Conservation (phyloP, 768 basidiomycete genomes). For the Rhodocollybia butyracea region DNA sequence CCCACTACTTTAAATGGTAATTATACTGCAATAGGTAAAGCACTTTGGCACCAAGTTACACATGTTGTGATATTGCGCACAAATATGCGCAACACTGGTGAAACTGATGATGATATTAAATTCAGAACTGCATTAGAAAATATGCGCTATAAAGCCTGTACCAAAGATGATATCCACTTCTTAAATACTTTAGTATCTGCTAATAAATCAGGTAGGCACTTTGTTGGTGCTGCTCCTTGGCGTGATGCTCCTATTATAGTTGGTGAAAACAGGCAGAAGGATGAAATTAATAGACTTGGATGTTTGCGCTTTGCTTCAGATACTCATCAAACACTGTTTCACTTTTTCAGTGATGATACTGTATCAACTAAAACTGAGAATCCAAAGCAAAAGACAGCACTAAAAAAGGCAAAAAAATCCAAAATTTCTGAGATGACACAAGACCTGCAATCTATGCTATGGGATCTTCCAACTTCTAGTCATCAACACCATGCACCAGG, state of each 20-base stretch:
- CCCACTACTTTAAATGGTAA: slow-evolving; percentile 9
- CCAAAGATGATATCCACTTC: slow-evolving; percentile 34
- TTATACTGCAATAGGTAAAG: slow-evolving; percentile 20
- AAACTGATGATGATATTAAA: slow-evolving; percentile 10
- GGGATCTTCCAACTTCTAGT: slow-evolving; percentile 19
- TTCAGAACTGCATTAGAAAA: slow-evolving; percentile 18
- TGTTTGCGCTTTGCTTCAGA: slow-evolving; percentile 27
- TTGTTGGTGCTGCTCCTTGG: slow-evolving; percentile 15
- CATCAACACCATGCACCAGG: slow-evolving; percentile 23
- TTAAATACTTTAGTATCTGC: slow-evolving; percentile 19
- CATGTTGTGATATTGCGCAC: slow-evolving; percentile 21
- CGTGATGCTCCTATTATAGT: slow-evolving; percentile 32
- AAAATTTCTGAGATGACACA: not conserved
- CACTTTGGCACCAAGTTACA: slow-evolving; percentile 26
- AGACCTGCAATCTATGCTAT: slow-evolving; percentile 16
- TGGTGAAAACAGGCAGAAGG: slow-evolving; percentile 23
- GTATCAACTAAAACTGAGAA: slow-evolving; percentile 20
- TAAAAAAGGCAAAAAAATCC: not conserved
- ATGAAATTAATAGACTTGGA: slow-evolving; percentile 28
- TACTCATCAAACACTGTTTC: too few relatives aligned
- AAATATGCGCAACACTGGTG: slow-evolving; percentile 28
- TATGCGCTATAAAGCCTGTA: slow-evolving; percentile 35
- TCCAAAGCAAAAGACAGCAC: not conserved
- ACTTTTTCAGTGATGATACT: slow-evolving; percentile 15
- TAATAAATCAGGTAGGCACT: slow-evolving; percentile 46